Conservation (phyloP, 129 eudicot species). For the Oenanthe sinensis region DNA sequence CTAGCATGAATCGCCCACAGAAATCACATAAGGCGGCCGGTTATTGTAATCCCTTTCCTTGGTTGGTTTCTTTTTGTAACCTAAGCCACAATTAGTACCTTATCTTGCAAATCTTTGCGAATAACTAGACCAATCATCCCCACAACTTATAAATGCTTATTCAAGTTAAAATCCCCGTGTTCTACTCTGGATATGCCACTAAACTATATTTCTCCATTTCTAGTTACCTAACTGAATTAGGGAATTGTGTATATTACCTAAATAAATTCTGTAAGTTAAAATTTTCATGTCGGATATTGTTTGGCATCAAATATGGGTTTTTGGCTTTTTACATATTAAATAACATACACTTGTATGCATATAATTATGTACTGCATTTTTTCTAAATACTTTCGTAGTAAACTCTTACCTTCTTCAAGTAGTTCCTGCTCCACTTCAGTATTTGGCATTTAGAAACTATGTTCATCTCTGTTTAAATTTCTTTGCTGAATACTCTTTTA, state of each 20-base stretch:
- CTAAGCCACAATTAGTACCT: neutral
- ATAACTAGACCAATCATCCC: neutral
- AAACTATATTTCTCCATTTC: neutral
- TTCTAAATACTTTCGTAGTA: neutral
- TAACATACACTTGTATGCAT: no score
- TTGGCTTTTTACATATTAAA: neutral
- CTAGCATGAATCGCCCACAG: neutral
- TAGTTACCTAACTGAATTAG: neutral
- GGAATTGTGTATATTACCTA: no score
- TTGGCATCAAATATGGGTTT: neutral
- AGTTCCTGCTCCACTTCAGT: neutral
- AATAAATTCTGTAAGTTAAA: neutral
- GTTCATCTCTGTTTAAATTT: neutral
- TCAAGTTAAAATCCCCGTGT: neutral
- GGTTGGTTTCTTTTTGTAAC: neutral
- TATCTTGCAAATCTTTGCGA: neutral
- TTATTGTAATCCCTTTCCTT: neutral
- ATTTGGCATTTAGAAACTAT: neutral
- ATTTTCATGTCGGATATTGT: neutral
- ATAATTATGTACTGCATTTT: neutral
- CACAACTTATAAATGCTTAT: neutral
- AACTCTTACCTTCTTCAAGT: constrained; percentile 5
- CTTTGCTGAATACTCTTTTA: neutral
- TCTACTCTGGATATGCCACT: neutral
- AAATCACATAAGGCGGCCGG: neutral